phyloP scores from a whole-genome alignment of 139 green algal genomes.

The Mesostigma viride region DNA sequence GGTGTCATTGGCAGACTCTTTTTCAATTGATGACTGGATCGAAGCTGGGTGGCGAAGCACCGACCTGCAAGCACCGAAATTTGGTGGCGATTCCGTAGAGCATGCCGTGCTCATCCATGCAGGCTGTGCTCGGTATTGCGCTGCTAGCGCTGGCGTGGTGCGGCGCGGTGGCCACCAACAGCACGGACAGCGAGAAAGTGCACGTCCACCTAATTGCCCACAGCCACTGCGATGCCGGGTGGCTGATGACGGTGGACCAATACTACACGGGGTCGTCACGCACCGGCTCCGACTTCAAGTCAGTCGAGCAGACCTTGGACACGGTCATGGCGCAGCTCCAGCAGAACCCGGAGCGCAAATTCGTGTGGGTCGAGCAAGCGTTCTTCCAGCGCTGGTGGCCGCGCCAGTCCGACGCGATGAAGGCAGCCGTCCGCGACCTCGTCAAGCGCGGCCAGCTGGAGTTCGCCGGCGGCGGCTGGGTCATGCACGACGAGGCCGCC shows the following conservation, averaged over 20 bases:
- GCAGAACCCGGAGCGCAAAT: constrained; percentile 52
- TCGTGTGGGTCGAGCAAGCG: constrained; percentile 61
- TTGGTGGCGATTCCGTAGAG: too few relatives aligned
- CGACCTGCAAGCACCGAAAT: too few relatives aligned
- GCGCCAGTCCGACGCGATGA: constrained; percentile 40
- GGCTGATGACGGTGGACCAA: constrained; percentile 82
- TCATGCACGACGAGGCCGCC: constrained; percentile 78
- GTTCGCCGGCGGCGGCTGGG: constrained; percentile 57
- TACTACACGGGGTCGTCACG: constrained; percentile 61
- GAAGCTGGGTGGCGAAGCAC: too few relatives aligned
- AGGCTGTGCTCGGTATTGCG: too few relatives aligned
- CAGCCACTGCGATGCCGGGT: constrained; percentile 76
- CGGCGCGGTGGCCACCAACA: too few relatives aligned
- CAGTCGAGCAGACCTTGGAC: constrained; percentile 70
- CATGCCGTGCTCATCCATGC: too few relatives aligned
- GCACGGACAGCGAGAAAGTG: constrained; percentile 33
- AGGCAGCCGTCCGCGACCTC: constrained; percentile 42
- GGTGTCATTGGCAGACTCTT: too few relatives aligned
- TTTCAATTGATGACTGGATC: too few relatives aligned
- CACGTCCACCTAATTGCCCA: constrained; percentile 77
- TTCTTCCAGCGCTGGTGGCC: constrained; percentile 80
- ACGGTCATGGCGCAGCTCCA: constrained; percentile 51
- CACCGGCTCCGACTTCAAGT: constrained; percentile 63
- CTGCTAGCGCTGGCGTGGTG: too few relatives aligned
- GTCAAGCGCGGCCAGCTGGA: constrained; percentile 45